phyloP scores from a whole-genome alignment of 768 basidiomycete species.

The Cantharellus cinnabarinus region DNA sequence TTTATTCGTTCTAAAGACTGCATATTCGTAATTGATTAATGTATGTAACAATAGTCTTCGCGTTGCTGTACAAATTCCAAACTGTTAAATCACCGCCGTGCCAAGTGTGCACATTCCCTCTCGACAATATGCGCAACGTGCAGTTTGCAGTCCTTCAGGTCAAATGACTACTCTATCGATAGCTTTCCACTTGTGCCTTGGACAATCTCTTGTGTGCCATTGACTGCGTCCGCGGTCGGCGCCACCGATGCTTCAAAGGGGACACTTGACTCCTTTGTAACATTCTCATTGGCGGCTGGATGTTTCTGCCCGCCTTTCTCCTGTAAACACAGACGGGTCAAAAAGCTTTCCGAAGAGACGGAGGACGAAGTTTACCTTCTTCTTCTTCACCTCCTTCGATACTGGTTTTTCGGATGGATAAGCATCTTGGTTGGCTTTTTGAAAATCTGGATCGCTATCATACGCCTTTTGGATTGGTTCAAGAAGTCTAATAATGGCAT shows the following conservation, averaged over 20 bases:
- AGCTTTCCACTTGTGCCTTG: neutral
- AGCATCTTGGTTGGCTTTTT: constrained; percentile 50
- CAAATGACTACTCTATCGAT: neutral
- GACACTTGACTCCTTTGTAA: neutral
- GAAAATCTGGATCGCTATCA: constrained; percentile 60
- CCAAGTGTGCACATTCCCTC: too few species aligned
- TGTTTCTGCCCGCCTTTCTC: neutral
- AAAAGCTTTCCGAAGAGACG: too few species aligned
- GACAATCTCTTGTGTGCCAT: too few species aligned
- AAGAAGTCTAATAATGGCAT: constrained; percentile 52
- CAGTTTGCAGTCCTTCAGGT: too few species aligned
- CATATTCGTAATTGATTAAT: too few species aligned
- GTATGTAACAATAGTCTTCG: too few species aligned
- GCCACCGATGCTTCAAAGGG: too few species aligned
- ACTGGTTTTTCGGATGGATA: constrained; percentile 35
- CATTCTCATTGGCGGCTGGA: neutral
- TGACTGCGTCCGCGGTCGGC: too few species aligned
- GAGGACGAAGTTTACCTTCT: constrained; percentile 19
- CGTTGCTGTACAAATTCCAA: too few species aligned
- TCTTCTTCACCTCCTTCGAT: constrained; percentile 26
- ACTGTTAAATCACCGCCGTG: too few species aligned
- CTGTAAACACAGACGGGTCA: neutral
- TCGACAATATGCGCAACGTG: too few species aligned
- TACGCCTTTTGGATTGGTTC: constrained; percentile 67
- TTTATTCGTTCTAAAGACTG: neutral